These are phyloP conservation scores for Boletus pseudopeckii DNA, from an alignment of 768 basidiomycete species.

Conservation along the genomic window DNA sequence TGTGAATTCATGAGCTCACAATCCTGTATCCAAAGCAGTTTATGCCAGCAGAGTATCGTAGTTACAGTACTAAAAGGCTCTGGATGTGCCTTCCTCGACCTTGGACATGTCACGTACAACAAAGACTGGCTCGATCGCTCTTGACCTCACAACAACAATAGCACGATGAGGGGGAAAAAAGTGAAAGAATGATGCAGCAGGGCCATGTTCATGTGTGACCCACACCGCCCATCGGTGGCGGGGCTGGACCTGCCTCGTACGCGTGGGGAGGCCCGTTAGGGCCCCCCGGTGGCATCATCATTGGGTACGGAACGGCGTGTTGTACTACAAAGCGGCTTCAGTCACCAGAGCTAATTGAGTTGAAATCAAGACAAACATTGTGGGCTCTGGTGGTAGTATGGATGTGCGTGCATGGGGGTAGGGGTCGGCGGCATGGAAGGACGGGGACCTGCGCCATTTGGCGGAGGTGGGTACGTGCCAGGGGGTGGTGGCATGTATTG, in stretches of 20 bases:
- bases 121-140: conserved; percentile 22
- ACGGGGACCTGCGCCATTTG: conserved; percentile 73
- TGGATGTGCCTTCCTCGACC: conserved; percentile 6
- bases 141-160: conserved; percentile 29
- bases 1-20: neutral
- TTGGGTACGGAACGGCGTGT: conserved; percentile 84
- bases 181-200: conserved; percentile 7
- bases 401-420: conserved; percentile 80
- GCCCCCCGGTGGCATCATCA: conserved; percentile 80
- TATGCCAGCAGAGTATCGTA: conserved; percentile 28
- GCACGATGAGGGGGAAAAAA: conserved; percentile 9
- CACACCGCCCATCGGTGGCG: conserved; percentile 72
- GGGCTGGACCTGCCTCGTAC: conserved; percentile 69
- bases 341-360: conserved; percentile 18
- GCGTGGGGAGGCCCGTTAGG: conserved; percentile 63
- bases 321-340: conserved; percentile 54
- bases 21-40: conserved; percentile 25
- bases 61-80: conserved; percentile 23
- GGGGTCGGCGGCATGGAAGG: conserved; percentile 93
- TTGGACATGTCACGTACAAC: conserved; percentile 28
- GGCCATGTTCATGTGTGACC: conserved; percentile 50
- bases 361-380: conserved; percentile 54
- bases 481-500: conserved; percentile 81
- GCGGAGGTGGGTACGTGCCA: conserved; percentile 72
- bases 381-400: conserved; percentile 88